Percentiles rank a stretch among this genome's conserved stretches.
Evolutionary conservation across 805 yeast genomes (phyloP).

Genomic region (Candida hungchunana): DNA sequence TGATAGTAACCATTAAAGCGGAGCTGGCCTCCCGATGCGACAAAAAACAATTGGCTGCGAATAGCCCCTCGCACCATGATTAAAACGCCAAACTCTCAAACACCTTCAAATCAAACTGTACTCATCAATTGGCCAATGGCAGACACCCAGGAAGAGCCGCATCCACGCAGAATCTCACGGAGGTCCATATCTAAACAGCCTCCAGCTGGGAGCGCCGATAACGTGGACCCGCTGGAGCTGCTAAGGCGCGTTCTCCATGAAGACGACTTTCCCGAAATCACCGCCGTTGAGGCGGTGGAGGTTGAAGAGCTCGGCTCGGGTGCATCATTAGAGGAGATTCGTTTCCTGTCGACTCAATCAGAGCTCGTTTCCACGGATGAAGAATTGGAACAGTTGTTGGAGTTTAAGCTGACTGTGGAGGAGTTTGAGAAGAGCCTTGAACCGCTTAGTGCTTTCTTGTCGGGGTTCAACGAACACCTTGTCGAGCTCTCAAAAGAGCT

Average conservation of each 20-base stretch:
- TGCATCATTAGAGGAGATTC: constrained; percentile 13
- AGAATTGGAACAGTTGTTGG: constrained; percentile 17
- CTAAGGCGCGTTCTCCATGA: constrained; percentile 7
- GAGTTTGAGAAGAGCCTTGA: constrained; percentile 28
- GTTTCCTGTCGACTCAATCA: constrained; percentile 7
- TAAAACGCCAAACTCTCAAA: too few species aligned
- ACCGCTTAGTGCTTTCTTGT: constrained; percentile 52
- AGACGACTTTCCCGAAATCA: constrained; percentile 5
- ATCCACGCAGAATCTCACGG: too few species aligned
- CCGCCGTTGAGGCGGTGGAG: not conserved
- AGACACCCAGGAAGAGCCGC: too few species aligned
- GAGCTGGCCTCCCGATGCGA: too few species aligned
- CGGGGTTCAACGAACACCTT: constrained; percentile 54
- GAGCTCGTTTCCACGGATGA: constrained; percentile 3
- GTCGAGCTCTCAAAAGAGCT: constrained; percentile 54
- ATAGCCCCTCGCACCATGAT: too few species aligned
- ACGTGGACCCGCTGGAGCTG: constrained; percentile 3
- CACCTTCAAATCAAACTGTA: too few species aligned
- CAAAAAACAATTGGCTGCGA: too few species aligned
- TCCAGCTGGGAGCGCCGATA: constrained; percentile 9
- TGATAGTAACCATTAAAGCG: too few species aligned
- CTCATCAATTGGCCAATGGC: too few species aligned
- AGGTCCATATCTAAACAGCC: constrained; percentile 16
- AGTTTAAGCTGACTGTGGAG: constrained; percentile 15
- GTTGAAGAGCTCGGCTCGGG: constrained; percentile 1